Evolutionary conservation across 345 rosid species (phyloP).

Genomic region (Sapria himalayana): DNA sequence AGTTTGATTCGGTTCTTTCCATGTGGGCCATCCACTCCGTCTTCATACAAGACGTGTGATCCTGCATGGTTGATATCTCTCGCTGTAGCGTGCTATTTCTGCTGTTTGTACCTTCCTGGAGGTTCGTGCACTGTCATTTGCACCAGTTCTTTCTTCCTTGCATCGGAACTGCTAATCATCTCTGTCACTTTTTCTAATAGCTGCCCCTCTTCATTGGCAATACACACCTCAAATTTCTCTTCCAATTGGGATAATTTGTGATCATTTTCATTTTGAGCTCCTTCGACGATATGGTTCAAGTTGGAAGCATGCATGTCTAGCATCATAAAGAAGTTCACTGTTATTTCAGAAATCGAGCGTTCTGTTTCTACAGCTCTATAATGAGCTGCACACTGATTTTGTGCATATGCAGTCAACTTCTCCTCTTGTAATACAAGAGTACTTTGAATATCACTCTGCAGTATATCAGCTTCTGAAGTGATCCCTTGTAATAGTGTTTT

Average conservation of each 20-base stretch:
- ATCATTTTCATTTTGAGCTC: slow-evolving; percentile 66
- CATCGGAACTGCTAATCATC: slow-evolving; percentile 58
- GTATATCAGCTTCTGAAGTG: slow-evolving; percentile 69
- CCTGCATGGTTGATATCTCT: slow-evolving; percentile 90
- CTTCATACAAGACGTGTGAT: slow-evolving; percentile 51
- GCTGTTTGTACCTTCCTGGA: slow-evolving; percentile 51
- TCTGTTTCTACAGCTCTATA: slow-evolving; percentile 64
- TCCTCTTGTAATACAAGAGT: slow-evolving; percentile 63
- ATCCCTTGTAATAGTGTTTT: slow-evolving; percentile 83
- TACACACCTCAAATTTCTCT: slow-evolving; percentile 92
- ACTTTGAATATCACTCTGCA: slow-evolving; percentile 61
- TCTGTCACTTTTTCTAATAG: slow-evolving; percentile 79
- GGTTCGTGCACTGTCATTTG: slow-evolving; percentile 76
- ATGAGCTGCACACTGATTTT: slow-evolving; percentile 74
- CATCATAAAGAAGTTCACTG: slow-evolving; percentile 54
- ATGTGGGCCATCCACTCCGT: slow-evolving; percentile 62
- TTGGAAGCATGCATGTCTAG: slow-evolving; percentile 54
- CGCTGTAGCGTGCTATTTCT: slow-evolving; percentile 55
- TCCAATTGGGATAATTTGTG: slow-evolving; percentile 55
- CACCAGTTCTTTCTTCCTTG: slow-evolving; percentile 81
- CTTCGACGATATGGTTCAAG: slow-evolving; percentile 51
- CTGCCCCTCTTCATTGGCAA: slow-evolving; percentile 72
- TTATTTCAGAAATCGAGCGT: slow-evolving; percentile 59
- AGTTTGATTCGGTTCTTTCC: slow-evolving; percentile 58
- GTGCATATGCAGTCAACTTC: slow-evolving; percentile 54